A percentile compares a stretch with the other conserved stretches of the same genome.
Conservation (phyloP, 2,329 filamentous ascomycete species). For the Penicillium digitatum region DNA sequence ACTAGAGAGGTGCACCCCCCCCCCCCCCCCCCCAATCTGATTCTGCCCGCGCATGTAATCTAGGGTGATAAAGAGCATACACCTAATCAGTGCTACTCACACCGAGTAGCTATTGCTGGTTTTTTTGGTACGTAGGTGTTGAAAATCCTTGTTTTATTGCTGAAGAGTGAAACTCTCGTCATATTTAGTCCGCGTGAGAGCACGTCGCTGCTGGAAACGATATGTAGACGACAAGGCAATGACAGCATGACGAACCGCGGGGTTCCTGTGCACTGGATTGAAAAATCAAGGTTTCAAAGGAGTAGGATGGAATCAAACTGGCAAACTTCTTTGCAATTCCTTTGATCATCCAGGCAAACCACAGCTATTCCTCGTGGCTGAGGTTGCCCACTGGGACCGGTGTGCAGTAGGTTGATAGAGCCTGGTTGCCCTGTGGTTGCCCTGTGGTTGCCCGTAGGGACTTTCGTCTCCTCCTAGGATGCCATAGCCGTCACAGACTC, state of each 20-base stretch:
- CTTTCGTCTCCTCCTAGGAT: conserved; percentile 41
- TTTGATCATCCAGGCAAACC: conserved; percentile 30
- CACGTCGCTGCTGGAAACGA: conserved; percentile 14
- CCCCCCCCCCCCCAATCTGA: conserved; percentile 21
- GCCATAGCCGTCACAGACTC: conserved; percentile 43
- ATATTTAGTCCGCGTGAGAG: conserved; percentile 9
- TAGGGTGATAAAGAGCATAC: conserved; percentile 41
- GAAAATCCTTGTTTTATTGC: conserved; percentile 42
- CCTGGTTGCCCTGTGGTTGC: conserved; percentile 17
- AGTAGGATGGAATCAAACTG: conserved; percentile 34
- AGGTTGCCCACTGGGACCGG: conserved; percentile 12
- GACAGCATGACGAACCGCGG: conserved; percentile 43
- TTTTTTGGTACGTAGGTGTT: conserved; percentile 31
- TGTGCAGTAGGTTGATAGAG: conserved; percentile 14
- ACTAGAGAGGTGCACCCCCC: conserved; percentile 29
- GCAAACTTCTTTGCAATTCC: conserved; percentile 33
- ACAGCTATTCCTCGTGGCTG: conserved; percentile 20
- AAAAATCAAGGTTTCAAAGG: conserved; percentile 42
- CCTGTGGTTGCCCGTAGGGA: conserved; percentile 18
- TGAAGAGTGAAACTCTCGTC: conserved; percentile 32
- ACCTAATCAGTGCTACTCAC: conserved; percentile 41
- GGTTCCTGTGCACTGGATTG: conserved; percentile 40
- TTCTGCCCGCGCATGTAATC: conserved; percentile 40
- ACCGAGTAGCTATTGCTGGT: conserved; percentile 25
- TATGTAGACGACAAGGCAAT: conserved; percentile 42